Evolutionary conservation across 768 basidiomycete species (phyloP).

Genomic region (Coprinopsis marcescibilis): DNA sequence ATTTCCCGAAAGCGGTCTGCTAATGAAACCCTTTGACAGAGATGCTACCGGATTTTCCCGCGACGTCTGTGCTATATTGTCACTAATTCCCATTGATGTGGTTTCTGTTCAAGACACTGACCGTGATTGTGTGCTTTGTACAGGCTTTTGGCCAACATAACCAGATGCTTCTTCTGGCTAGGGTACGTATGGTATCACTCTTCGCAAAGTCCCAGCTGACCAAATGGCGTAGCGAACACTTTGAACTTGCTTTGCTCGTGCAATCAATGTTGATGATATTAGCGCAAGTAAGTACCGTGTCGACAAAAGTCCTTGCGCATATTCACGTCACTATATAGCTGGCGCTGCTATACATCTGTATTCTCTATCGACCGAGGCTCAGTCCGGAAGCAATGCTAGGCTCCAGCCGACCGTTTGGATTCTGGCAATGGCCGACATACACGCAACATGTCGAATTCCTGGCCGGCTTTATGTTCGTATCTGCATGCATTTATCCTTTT

Average conservation of each 20-base stretch:
- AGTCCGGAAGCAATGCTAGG: slow-evolving; percentile 54
- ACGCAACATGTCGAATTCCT: slow-evolving; percentile 79
- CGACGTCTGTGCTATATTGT: slow-evolving; percentile 85
- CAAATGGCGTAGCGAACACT: slow-evolving; percentile 30
- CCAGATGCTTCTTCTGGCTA: slow-evolving; percentile 88
- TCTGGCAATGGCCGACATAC: slow-evolving; percentile 85
- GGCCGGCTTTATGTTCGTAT: slow-evolving; percentile 64
- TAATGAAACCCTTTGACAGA: slow-evolving; percentile 32
- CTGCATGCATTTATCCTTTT: neutral
- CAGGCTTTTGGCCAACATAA: slow-evolving; percentile 79
- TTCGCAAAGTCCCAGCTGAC: neutral
- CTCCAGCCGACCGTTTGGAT: slow-evolving; percentile 63
- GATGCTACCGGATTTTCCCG: slow-evolving; percentile 83
- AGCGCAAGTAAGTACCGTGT: slow-evolving; percentile 52
- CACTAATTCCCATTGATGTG: slow-evolving; percentile 18
- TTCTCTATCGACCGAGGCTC: slow-evolving; percentile 55
- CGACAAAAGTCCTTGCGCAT: neutral
- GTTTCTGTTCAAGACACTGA: neutral
- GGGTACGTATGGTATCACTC: slow-evolving; percentile 34
- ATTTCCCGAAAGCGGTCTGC: neutral
- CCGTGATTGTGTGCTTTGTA: neutral
- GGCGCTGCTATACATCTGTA: slow-evolving; percentile 76
- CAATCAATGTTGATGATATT: slow-evolving; percentile 84
- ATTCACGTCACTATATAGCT: slow-evolving; percentile 40
- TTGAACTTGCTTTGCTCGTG: slow-evolving; percentile 70